Evolutionary conservation across 257 asterid genomes (phyloP).

Genomic region (Solanum neorickii): DNA sequence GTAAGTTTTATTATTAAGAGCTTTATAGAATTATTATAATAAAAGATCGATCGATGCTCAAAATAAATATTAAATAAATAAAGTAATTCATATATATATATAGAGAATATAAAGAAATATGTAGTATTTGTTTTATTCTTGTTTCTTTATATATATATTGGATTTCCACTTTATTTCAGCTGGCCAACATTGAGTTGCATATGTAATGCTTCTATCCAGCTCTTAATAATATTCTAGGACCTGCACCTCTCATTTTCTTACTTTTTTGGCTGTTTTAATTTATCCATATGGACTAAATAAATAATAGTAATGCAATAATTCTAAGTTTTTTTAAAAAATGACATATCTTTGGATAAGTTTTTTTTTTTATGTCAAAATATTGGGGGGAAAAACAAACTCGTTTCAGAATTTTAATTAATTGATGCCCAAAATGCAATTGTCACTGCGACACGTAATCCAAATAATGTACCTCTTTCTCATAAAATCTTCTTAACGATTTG

Average conservation of each 20-base stretch:
- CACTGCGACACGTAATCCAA: too few relatives aligned
- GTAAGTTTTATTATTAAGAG: background rate
- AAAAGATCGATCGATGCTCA: fast-evolving
- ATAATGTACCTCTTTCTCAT: background rate
- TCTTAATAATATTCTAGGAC: background rate
- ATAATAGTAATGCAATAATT: background rate
- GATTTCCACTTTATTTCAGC: background rate
- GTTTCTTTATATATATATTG: background rate
- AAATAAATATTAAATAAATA: background rate
- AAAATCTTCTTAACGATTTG: background rate
- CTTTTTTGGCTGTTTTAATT: background rate
- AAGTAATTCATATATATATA: too few relatives aligned
- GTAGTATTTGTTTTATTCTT: background rate
- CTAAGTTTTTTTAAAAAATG: background rate
- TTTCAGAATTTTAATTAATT: background rate
- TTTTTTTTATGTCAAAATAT: background rate
- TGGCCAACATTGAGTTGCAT: background rate
- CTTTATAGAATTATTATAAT: background rate
- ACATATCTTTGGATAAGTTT: background rate
- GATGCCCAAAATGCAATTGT: background rate
- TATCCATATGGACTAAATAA: background rate
- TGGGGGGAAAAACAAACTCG: background rate
- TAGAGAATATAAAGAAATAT: background rate
- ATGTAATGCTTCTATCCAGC: background rate
- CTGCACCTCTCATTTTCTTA: background rate